Evolutionary conservation across 495 filamentous ascomycete species (phyloP).

Genomic region (Penicillium argentinense): DNA sequence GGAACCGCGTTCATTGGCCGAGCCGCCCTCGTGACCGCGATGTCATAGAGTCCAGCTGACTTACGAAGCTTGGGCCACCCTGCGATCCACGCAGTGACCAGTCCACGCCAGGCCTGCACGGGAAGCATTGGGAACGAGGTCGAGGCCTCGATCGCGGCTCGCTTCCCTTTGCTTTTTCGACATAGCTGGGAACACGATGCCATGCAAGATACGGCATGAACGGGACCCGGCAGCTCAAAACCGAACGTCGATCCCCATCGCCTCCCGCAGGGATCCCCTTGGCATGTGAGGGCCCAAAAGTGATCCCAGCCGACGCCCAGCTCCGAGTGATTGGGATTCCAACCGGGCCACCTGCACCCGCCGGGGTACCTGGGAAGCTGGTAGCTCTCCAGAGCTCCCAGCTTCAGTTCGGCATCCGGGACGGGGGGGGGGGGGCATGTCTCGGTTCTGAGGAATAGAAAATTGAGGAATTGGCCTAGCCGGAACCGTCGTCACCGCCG

Average conservation of each 20-base stretch:
- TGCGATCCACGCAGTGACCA: no score
- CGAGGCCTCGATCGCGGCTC: neutral
- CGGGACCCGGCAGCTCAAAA: conserved; percentile 19
- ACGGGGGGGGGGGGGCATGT: no score
- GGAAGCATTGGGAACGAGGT: no score
- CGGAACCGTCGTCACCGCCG: no score
- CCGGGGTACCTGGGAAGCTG: neutral
- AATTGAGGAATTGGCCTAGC: neutral
- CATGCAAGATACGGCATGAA: conserved; percentile 27
- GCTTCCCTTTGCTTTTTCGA: neutral
- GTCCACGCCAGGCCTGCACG: no score
- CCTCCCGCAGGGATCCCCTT: conserved; percentile 22
- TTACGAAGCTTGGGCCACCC: conserved; percentile 22
- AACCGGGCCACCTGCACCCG: conserved; percentile 5
- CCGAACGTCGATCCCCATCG: conserved; percentile 16
- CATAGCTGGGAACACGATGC: conserved; percentile 8
- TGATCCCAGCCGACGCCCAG: conserved; percentile 22
- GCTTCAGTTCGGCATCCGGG: neutral
- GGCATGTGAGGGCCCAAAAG: conserved; percentile 23
- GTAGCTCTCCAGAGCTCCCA: neutral
- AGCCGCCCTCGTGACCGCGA: conserved; percentile 20
- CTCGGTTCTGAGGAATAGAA: no score
- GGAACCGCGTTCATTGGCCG: conserved; percentile 18
- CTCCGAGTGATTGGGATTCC: conserved; percentile 25
- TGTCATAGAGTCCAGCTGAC: conserved; percentile 32